phyloP scores from a whole-genome alignment of 2,329 filamentous ascomycete species.

The Arthrinium phaeospermum region DNA sequence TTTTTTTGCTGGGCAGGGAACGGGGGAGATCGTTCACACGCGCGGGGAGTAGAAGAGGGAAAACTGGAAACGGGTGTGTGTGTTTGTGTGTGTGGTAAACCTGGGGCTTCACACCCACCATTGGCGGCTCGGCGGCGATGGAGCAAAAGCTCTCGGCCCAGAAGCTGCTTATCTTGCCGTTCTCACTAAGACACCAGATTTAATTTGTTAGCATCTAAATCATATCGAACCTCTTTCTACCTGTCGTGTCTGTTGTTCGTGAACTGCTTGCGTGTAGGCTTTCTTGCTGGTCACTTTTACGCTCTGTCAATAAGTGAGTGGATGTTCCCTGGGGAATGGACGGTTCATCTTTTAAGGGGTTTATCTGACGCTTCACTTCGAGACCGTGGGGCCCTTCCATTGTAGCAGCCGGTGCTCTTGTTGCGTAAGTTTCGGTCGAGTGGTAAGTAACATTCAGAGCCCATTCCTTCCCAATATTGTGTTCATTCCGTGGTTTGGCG shows the following conservation, averaged over 20 bases:
- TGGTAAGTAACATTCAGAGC: too few relatives aligned
- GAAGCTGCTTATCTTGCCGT: neutral
- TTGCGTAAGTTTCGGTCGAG: too few relatives aligned
- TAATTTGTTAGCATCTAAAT: conserved; percentile 26
- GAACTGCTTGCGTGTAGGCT: too few relatives aligned
- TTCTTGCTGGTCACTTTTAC: neutral
- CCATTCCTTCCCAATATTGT: too few relatives aligned
- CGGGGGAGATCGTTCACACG: neutral
- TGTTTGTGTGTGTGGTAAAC: neutral
- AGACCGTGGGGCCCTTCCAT: too few relatives aligned
- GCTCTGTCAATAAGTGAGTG: neutral
- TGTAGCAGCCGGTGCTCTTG: too few relatives aligned
- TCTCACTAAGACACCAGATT: conserved; percentile 19
- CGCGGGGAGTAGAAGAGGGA: neutral
- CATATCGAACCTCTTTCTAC: conserved; percentile 6
- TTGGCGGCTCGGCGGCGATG: neutral
- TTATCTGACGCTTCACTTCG: too few relatives aligned
- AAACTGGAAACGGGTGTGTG: neutral
- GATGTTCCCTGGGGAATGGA: neutral
- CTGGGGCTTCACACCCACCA: neutral
- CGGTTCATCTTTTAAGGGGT: too few relatives aligned
- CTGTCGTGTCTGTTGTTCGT: neutral
- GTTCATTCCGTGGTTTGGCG: too few relatives aligned
- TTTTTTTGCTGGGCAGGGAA: neutral
- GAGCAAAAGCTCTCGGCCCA: neutral